Base-by-base conservation (phyloP, 2,329 filamentous ascomycete genomes). In the Pseudophaeomoniella oleicola region DNA sequence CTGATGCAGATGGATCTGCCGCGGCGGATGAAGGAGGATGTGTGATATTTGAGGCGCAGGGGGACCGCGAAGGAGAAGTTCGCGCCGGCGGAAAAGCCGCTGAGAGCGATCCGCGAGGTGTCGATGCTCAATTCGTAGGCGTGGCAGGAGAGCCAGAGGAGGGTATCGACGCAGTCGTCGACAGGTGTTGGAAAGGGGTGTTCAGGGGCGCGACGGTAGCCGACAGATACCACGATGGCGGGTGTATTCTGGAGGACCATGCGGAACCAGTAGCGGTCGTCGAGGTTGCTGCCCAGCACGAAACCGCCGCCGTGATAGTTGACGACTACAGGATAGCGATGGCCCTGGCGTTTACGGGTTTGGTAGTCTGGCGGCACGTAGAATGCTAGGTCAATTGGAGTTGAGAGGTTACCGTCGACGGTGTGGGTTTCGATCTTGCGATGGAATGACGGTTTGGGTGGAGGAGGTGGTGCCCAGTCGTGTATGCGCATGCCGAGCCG, bases 401-500 rank as follows among this genome's bases (percentile, higher is more conserved):
- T 65, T 35, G 64, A 55, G 40, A 60, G 68, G 6, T n/a, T n/a
- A 27, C 22, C 22, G n/a, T 27, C 22, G 22, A 27, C n/a, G 6
- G 22, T 27, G n/a, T 27, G 22, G 39, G 66, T 66, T 16, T 63
- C 54, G 19, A 82, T 66, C 13, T 62, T 62, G 32, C 65, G 67
- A 33, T 63, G 63, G 56, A 83, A 83, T 18, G 64, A 57, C 2
- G 76, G 75, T 19, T 58, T 60, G 2, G 75, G 72, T 4, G 78
- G 74, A 35, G 68, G 64, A 4, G 77, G 75, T 30, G 66, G 58
- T 1, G 76, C 70, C 40, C 77, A 57, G 37, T 67, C 69, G 51
- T 84, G 78, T 29, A 83, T 59, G 41, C 69, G 62, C 76, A 82
- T 81, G 49, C 77, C 78, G 39, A 81, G 66, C 39, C 64, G 65